Percentiles rank a stretch among this genome's conserved stretches.
Conservation (phyloP, 148 eudicot genomes). For the Heliamphora exappendiculata region DNA sequence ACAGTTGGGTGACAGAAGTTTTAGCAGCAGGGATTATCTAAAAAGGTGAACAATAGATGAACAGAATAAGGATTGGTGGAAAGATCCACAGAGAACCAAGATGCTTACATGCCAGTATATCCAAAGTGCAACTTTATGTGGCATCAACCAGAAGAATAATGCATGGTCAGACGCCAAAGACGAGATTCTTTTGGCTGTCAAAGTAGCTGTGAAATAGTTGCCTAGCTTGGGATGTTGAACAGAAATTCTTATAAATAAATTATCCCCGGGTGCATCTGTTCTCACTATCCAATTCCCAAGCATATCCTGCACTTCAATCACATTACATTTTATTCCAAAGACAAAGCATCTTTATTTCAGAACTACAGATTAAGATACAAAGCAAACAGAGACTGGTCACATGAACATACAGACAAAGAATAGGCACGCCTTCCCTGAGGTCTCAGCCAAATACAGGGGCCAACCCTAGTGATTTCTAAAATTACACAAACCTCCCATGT, state of each 20-base stretch:
- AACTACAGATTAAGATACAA: neutral
- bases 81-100: neutral
- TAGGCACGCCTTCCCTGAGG: no score
- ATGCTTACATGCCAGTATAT: slow-evolving; percentile 95
- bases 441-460: no score
- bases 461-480: no score
- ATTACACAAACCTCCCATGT: no score
- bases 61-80: neutral
- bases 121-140: slow-evolving; percentile 91
- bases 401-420: no score
- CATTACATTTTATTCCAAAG: neutral
- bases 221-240: slow-evolving; percentile 7
- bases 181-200: slow-evolving; percentile 60
- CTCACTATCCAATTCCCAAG: slow-evolving; percentile 76
- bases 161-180: slow-evolving; percentile 33
- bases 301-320: slow-evolving; percentile 63
- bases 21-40: neutral
- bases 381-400: neutral
- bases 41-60: neutral
- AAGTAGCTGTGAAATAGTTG: slow-evolving; percentile 54
- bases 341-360: neutral
- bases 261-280: slow-evolving; percentile 30
- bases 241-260: neutral
- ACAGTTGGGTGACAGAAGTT: no score
- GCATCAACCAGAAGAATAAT: slow-evolving; percentile 89